Evolutionary conservation across 2,329 filamentous ascomycete species (phyloP).

Genomic region (Aureobasidium melanogenum): DNA sequence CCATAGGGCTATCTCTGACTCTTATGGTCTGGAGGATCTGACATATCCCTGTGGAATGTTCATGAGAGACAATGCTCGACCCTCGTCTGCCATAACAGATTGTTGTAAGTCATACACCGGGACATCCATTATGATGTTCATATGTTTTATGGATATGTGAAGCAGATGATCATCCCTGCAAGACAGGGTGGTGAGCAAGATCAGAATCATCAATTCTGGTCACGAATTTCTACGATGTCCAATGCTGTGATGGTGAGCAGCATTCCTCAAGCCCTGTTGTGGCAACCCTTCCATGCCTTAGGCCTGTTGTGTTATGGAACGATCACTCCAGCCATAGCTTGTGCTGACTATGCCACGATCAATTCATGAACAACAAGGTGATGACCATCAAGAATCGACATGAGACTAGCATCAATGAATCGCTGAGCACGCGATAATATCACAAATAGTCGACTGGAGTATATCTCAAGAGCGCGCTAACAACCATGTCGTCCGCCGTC

Average conservation of each 20-base stretch:
- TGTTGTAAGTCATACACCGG: background rate
- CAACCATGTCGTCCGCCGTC: background rate
- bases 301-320: background rate
- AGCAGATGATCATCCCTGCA: background rate
- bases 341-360: background rate
- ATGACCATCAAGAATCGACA: background rate
- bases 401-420: background rate
- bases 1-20: background rate
- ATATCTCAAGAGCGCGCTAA: background rate
- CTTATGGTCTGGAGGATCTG: background rate
- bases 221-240: background rate
- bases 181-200: background rate
- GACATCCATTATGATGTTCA: background rate
- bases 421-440: background rate
- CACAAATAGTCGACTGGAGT: background rate
- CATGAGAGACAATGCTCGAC: background rate
- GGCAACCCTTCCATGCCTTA: conserved; percentile 9
- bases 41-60: background rate
- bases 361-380: background rate
- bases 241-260: background rate
- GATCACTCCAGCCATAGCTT: background rate
- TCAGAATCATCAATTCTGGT: background rate
- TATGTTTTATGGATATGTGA: no score
- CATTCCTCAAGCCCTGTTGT: conserved; percentile 15
- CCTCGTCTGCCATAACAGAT: background rate